Base-by-base conservation (phyloP, 2,329 filamentous ascomycete genomes). In the Boeremia lycopersici region DNA sequence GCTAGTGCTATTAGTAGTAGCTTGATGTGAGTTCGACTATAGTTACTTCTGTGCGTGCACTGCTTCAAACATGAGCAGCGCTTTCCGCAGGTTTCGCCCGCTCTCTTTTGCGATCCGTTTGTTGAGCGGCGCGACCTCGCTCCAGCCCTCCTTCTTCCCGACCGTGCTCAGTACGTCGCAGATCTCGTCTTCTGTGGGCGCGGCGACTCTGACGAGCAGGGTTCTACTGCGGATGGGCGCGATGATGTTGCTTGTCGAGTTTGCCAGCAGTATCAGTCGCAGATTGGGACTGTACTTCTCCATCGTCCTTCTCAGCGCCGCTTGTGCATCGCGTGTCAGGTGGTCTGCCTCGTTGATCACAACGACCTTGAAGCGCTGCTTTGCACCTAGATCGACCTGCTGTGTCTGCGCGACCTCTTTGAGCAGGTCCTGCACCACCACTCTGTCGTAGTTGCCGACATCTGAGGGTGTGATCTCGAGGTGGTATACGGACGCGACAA, bases 261-360 rank as follows among this genome's bases (percentile, higher is more conserved):
- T 98, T 43, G 95, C 95, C 56, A 99, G 79, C 56, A 99, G 79
- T 43, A 99, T 98, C 65, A 99, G 77, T 19, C 95, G 85, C 71
- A 99, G 71, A 74, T 99, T 99, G 12, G 93, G 93, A 69, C 90
- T 96, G 81, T 99, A 99, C 77, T 99, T 99, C 79, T 99, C 95
- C 95, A 99, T 99, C 0, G 95, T 99, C 60, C 95, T 83, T 74
- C 95, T 86, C 70, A 99, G 79, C 29, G 96, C 96, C 0, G 96
- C 95, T 78, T 99, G 95, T 3, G 95, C 95, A 81, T 99, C 95
- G 60, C 95, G 83, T 3, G 89, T 95, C 61, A 99, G 82, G 71
- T 96, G 90, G 72, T 99, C 96, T 7, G 95, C 95, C 80, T 99
- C 95, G 69, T 99, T 99, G 82, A 99, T 98, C 31, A 99, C 93